Evolutionary conservation across 306 rosid species (phyloP).

Genomic region (Heteromeles arbutifolia): DNA sequence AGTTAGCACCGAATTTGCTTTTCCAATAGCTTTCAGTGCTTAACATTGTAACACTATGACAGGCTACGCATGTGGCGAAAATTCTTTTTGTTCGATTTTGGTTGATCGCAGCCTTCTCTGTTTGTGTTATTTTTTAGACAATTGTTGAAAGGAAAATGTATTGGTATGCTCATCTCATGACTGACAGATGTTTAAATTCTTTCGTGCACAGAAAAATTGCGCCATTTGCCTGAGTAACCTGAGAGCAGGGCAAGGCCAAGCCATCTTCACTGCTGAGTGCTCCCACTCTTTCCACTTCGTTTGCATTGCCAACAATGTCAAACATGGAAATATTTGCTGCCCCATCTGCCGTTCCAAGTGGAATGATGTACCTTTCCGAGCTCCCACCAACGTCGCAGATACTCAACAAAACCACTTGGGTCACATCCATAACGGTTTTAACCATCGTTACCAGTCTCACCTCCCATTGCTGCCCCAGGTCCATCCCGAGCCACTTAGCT

Average conservation of each 20-base stretch:
- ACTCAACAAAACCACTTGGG: not conserved
- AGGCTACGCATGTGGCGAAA: not conserved
- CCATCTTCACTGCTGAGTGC: constrained; percentile 9
- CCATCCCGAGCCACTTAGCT: not conserved
- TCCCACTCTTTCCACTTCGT: constrained; percentile 8
- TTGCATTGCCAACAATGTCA: constrained; percentile 7
- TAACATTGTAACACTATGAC: not conserved
- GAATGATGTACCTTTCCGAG: constrained; percentile 7
- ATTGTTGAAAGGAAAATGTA: no score
- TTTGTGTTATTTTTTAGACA: not conserved
- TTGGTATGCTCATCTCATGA: not conserved
- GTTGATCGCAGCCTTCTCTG: not conserved
- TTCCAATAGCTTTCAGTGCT: not conserved
- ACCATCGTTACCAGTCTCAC: not conserved
- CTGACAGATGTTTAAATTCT: not conserved
- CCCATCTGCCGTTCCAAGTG: constrained; percentile 3
- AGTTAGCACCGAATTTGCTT: not conserved
- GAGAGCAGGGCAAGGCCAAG: not conserved
- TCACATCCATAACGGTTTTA: not conserved
- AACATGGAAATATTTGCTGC: constrained; percentile 6
- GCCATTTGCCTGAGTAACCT: constrained; percentile 7
- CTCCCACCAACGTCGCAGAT: not conserved
- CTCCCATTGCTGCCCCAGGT: not conserved
- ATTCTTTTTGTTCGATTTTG: not conserved
- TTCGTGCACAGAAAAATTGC: constrained; percentile 9